phyloP scores from a whole-genome alignment of 106 monocot genomes.

The Dendrobium nobile region DNA sequence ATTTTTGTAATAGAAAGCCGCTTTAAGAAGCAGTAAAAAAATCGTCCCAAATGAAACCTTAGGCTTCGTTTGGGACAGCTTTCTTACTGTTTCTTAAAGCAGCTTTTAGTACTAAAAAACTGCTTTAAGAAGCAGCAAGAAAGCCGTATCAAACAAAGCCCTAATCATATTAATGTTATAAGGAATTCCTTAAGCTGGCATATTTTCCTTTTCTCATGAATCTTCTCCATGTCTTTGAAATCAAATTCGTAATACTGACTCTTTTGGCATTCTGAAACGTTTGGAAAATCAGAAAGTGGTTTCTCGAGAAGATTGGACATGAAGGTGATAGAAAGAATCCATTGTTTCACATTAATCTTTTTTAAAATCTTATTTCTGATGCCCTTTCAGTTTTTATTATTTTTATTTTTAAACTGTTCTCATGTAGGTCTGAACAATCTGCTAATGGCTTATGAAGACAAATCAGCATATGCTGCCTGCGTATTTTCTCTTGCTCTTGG shows the following conservation, averaged over 20 bases:
- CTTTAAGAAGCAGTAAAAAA: too few species aligned
- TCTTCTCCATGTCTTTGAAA: neutral
- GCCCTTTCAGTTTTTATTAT: neutral
- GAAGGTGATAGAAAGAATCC: conserved; percentile 49
- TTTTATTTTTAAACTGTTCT: neutral
- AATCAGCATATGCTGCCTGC: conserved; percentile 96
- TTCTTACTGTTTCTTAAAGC: too few species aligned
- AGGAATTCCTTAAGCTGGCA: neutral
- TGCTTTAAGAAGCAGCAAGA: too few species aligned
- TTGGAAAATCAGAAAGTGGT: conserved; percentile 77
- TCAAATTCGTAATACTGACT: conserved; percentile 2
- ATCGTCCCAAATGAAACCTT: too few species aligned
- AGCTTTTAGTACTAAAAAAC: too few species aligned
- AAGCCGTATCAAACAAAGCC: too few species aligned
- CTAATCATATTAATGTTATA: neutral
- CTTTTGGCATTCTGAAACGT: conserved; percentile 1
- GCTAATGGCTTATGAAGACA: conserved; percentile 82
- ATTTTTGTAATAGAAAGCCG: too few species aligned
- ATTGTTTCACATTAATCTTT: neutral
- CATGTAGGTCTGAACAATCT: conserved; percentile 76
- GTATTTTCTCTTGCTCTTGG: conserved; percentile 92
- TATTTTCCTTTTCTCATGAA: neutral
- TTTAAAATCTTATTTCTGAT: neutral
- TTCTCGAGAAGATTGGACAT: conserved; percentile 93
- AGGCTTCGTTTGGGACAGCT: too few species aligned